Evolutionary conservation across 2,329 filamentous ascomycete species (phyloP), one percentile per base, ranked within the genome.

Genomic region (Penicillium sumatraense): DNA sequence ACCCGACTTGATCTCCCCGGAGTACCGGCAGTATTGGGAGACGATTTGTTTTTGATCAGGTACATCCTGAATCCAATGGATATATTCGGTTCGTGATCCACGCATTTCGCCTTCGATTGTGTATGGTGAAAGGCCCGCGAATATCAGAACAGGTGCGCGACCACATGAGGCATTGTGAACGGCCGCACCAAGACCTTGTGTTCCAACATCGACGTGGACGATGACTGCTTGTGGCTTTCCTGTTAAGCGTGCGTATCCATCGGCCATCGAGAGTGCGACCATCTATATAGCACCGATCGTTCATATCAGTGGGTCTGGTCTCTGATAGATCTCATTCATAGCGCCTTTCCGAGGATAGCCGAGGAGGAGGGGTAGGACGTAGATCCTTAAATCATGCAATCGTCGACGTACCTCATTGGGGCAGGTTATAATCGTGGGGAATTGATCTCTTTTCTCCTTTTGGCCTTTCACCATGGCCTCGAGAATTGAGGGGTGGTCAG

Each of bases 61-160:
- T 2, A 92, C 88, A 72, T 93, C 89, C 67, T 93, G 90, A 27
- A 93, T 88, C 89, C 90, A 93, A 71, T 93, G 90, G 63, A 92
- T 93, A 70, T 90, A 93, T 73, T 93, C 90, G 1, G 89, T 92
- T 51, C 90, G 81, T n/a, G 83, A 87, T 11, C 90, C 90, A 1
- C 87, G 82, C 75, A 89, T 85, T 73, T 93, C 90, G 14, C 90
- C 90, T 64, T 92, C 89, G 26, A 88, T 81, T 0, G 90, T 93
- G 68, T 86, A 90, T 0, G 90, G 90, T 10, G 86, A 90, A 14
- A 93, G 76, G 4, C 90, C 90, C 1, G 90, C 90, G 64, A 93
- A 93, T 53, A 93, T 86, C 42, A 93, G 74, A 3, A 93, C 86
- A 0, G 90, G 90, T 0, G 87, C 87, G 46, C 90, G 83, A 1